phyloP scores from a whole-genome alignment of 495 filamentous ascomycete species.

The Antarctomyces pellizariae region DNA sequence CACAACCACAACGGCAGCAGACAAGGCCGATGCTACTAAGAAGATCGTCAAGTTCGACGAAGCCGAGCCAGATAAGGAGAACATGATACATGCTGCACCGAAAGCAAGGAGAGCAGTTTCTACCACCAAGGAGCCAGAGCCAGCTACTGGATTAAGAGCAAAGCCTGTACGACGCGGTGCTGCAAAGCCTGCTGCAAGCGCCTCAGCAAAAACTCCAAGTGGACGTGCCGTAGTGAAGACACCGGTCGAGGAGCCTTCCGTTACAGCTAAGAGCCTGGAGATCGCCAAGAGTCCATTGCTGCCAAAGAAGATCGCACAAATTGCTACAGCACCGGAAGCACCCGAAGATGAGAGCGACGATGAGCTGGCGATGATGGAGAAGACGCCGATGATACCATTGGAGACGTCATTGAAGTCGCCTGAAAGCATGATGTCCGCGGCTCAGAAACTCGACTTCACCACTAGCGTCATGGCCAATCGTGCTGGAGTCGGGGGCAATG shows the following conservation, averaged over 20 bases:
- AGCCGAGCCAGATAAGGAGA: constrained; percentile 33
- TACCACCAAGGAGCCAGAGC: constrained; percentile 13
- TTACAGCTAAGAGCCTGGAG: constrained; percentile 5
- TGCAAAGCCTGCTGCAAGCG: constrained; percentile 9
- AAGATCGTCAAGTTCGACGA: constrained; percentile 30
- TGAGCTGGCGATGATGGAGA: constrained; percentile 27
- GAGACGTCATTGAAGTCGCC: constrained; percentile 22
- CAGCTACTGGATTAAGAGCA: constrained; percentile 18
- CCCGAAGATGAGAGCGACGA: constrained; percentile 24
- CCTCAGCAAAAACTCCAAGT: constrained; percentile 12
- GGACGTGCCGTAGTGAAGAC: too few species aligned
- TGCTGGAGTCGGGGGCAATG: constrained; percentile 1
- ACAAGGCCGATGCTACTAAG: constrained; percentile 16
- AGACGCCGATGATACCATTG: constrained; percentile 21
- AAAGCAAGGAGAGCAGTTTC: constrained; percentile 11
- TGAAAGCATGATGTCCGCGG: constrained; percentile 10
- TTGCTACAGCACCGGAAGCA: constrained; percentile 13
- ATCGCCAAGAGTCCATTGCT: constrained; percentile 20
- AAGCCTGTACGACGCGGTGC: constrained; percentile 22
- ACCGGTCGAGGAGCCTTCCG: constrained; percentile 11
- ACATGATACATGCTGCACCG: constrained; percentile 13
- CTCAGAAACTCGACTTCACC: constrained; percentile 11
- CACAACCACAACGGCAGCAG: constrained; percentile 14
- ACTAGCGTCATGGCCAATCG: constrained; percentile 4
- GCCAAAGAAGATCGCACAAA: constrained; percentile 32